Evolutionary conservation across 164 flowering plant species (phyloP).

Genomic region (Echeveria elegans): DNA sequence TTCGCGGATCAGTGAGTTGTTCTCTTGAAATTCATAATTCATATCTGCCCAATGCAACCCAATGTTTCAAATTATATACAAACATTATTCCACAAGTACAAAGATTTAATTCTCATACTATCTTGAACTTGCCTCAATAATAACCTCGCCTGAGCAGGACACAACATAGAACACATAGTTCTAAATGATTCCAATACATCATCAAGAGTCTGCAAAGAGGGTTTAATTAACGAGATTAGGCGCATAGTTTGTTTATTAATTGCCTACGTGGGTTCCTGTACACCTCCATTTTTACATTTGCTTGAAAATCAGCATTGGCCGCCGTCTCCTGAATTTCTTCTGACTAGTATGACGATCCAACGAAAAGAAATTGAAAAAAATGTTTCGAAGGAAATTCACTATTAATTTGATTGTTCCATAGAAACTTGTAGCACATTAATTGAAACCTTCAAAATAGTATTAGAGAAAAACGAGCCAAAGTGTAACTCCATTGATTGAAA

Average conservation of each 20-base stretch:
- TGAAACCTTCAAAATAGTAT: constrained; percentile 62
- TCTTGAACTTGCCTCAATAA: constrained; percentile 62
- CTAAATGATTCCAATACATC: constrained; percentile 43
- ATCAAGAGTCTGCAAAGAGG: constrained; percentile 57
- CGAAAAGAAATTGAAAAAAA: constrained; percentile 50
- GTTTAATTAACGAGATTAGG: constrained; percentile 7
- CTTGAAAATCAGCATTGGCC: constrained; percentile 37
- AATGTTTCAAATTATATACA: background rate
- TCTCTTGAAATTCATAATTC: constrained; percentile 66
- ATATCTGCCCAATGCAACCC: constrained; percentile 38
- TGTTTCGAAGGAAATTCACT: constrained; percentile 36
- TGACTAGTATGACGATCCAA: constrained; percentile 51
- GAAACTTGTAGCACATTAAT: constrained; percentile 77
- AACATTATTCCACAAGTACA: background rate
- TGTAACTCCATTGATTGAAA: constrained; percentile 1
- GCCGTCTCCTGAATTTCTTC: constrained; percentile 41
- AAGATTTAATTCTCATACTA: background rate
- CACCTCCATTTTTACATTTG: constrained; percentile 32
- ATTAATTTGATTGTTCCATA: constrained; percentile 64
- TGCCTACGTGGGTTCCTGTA: background rate
- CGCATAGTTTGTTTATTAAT: background rate
- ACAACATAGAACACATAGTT: constrained; percentile 44
- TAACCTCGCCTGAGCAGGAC: constrained; percentile 51
- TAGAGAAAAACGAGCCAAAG: background rate
- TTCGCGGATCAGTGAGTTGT: constrained; percentile 63